Percentiles rank a stretch among this genome's conserved stretches.
These are phyloP conservation scores for Coleophoma eucalyptorum DNA, from an alignment of 2,329 filamentous ascomycete species.

Conservation along the genomic window DNA sequence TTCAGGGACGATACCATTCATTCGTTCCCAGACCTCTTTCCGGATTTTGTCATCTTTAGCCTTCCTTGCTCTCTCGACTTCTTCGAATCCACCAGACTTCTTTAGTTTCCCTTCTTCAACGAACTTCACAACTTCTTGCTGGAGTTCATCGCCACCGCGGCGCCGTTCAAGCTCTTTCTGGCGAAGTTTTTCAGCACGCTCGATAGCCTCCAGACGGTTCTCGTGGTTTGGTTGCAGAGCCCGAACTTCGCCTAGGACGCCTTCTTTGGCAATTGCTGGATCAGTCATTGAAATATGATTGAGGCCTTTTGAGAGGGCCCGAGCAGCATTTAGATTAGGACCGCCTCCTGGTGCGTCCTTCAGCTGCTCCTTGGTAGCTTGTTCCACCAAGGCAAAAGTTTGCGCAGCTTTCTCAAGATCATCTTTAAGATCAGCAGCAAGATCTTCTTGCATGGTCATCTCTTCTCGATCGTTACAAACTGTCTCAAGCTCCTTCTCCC, in stretches of 20 bases:
- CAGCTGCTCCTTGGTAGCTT: conserved; percentile 97
- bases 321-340: conserved; percentile 35
- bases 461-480: conserved; percentile 95
- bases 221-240: conserved; percentile 94
- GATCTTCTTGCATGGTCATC: conserved; percentile 92
- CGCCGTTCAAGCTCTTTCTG: conserved; percentile 84
- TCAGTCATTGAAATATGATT: conserved; percentile 54
- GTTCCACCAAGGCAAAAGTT: conserved; percentile 92
- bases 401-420: conserved; percentile 92
- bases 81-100: conserved; percentile 93
- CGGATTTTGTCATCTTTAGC: conserved; percentile 84
- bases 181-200: conserved; percentile 88
- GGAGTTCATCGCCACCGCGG: conserved; percentile 61
- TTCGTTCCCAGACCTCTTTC: conserved; percentile 70
- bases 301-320: conserved; percentile 51
- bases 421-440: conserved; percentile 87
- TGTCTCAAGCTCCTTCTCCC: conserved; percentile 95
- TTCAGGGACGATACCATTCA: conserved; percentile 45
- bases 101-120: conserved; percentile 89
- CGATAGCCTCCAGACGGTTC: conserved; percentile 87
- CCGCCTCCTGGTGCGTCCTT: conserved; percentile 62
- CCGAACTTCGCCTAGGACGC: conserved; percentile 86
- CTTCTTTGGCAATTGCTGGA: conserved; percentile 81
- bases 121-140: conserved; percentile 79
- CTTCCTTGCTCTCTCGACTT: conserved; percentile 80